These are phyloP conservation scores for Boletus pseudo-olivaceus DNA, from an alignment of 768 basidiomycete species.

Conservation along the genomic window DNA sequence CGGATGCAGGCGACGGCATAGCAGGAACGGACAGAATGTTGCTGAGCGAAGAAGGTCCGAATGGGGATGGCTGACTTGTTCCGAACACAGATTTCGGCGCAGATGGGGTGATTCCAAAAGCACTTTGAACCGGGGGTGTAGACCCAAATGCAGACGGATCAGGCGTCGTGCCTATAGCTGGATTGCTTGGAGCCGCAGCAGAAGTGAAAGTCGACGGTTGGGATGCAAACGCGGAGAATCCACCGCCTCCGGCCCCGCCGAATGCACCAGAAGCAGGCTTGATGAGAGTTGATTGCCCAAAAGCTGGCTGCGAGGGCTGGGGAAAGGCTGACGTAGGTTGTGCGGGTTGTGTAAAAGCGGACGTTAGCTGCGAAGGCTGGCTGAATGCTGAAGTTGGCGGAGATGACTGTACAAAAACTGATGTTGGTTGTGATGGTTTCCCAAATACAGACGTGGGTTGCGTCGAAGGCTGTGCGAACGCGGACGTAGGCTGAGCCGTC, in stretches of 20 bases:
- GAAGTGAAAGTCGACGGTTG: constrained; percentile 43
- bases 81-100: constrained; percentile 18
- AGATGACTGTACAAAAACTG: constrained; percentile 33
- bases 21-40: constrained; percentile 18
- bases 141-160: constrained; percentile 23
- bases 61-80: constrained; percentile 20
- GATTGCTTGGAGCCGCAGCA: constrained; percentile 1
- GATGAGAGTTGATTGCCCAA: constrained; percentile 40
- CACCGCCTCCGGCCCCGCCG: constrained; percentile 39
- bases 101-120: constrained; percentile 12
- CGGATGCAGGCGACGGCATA: constrained; percentile 15
- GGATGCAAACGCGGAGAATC: constrained; percentile 51
- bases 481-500: constrained; percentile 26
- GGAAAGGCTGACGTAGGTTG: constrained; percentile 27
- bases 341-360: constrained; percentile 31
- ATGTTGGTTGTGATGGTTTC: constrained; percentile 22
- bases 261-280: constrained; percentile 54
- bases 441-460: constrained; percentile 36
- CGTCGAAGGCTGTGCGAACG: constrained; percentile 25
- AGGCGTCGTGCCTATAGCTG: constrained; percentile 3
- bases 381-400: constrained; percentile 37
- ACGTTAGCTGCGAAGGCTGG: constrained; percentile 27
- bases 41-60: constrained; percentile 25
- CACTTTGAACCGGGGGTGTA: constrained; percentile 16
- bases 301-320: constrained; percentile 33